A percentile compares a stretch with the other conserved stretches of the same genome.
These are phyloP conservation scores for Staphylotrichum longicolle DNA, from an alignment of 495 filamentous ascomycete genomes.

Conservation along the genomic window DNA sequence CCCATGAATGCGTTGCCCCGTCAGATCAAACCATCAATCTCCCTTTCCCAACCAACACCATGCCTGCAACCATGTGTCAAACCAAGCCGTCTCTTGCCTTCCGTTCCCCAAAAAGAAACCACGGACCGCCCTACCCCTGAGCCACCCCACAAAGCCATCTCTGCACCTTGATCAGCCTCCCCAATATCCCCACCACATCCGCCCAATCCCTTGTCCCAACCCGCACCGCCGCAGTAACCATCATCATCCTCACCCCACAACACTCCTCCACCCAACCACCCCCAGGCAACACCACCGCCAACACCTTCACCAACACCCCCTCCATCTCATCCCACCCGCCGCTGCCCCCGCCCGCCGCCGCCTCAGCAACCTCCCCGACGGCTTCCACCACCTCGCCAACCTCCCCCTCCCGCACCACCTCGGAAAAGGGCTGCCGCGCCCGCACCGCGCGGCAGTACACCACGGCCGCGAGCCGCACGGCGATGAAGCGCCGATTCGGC, in stretches of 20 bases:
- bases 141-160: background rate
- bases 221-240: background rate
- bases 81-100: too few species aligned
- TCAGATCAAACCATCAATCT: too few species aligned
- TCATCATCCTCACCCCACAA: too few species aligned
- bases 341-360: conserved; percentile 11
- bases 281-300: conserved; percentile 1
- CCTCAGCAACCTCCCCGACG: conserved; percentile 8
- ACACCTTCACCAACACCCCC: conserved; percentile 2
- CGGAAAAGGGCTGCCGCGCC: conserved; percentile 1
- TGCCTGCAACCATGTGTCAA: too few species aligned
- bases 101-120: too few species aligned
- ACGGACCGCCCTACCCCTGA: too few species aligned
- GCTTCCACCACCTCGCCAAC: conserved; percentile 9
- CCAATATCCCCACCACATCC: too few species aligned
- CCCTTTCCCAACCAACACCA: too few species aligned
- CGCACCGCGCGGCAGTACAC: conserved; percentile 21
- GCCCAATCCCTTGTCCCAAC: too few species aligned
- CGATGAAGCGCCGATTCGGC: background rate
- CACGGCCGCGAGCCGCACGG: conserved; percentile 14
- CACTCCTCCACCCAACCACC: too few species aligned
- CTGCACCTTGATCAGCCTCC: background rate
- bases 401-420: background rate
- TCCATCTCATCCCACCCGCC: conserved; percentile 11
- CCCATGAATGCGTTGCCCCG: too few species aligned